Base-by-base conservation (phyloP, 768 basidiomycete species). In the Xerocomus brunneocitrinus region DNA sequence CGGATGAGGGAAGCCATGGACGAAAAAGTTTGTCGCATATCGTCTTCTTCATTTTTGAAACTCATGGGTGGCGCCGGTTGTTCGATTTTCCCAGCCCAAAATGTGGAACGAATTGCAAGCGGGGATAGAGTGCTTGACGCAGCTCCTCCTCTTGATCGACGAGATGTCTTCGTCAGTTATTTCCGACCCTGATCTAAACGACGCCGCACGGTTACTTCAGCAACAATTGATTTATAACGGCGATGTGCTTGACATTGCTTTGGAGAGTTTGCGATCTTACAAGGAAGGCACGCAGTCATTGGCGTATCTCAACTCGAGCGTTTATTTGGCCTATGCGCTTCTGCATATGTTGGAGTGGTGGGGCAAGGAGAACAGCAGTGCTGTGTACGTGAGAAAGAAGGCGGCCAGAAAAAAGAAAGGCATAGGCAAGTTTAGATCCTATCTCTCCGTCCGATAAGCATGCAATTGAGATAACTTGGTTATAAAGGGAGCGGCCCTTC, bases 191-290 rank as follows among this genome's bases (percentile, higher is more conserved):
- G 55, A 62, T 58, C 76, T 92, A 57, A 73, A 74, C 41, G 92
- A 95, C 34, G 85, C 88, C 25, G 89, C 94, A 46, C 83, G 83
- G 50, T 74, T 87, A 19, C 76, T 98, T 2, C 90, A 93, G 61
- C 84, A 92, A 58, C 91, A 97, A 67, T 75, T 99, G 25, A 87
- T 98, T 63, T 98, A 98, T 74, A 94, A 94, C 61, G 94, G 91
- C 32, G 93, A 98, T 58, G 85, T 95, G 16, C 83, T 98, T 50
- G 95, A 98, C 60, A 82, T 93, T 24, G 81, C 93, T 0, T 74
- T 94, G 41, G 85, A 88, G 25, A 85, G 89, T 50, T 69, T 98
- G 46, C 76, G 81, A 45, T 74, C 76, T 25, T 98, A 93, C 76
- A 89, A 86, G 59, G 80, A 87, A 43, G 92, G 85, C 47, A 86